Conservation (phyloP, 2,329 filamentous ascomycete species). For the Metarhizium brunneum region DNA sequence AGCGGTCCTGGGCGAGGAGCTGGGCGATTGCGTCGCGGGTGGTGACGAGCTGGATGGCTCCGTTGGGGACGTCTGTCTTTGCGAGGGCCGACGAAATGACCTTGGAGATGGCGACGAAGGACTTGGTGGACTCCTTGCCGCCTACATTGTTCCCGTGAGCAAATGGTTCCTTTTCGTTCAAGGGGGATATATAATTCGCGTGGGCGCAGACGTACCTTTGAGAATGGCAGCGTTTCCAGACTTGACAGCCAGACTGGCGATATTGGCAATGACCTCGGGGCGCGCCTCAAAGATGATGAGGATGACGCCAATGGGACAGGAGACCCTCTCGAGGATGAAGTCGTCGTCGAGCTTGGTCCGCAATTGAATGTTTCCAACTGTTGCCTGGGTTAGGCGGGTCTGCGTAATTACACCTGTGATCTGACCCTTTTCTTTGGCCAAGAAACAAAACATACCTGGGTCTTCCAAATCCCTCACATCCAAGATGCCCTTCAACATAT, state of each 20-base stretch:
- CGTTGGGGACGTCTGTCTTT: conserved; percentile 67
- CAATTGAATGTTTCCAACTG: conserved; percentile 76
- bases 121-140: conserved; percentile 90
- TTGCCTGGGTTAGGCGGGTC: neutral
- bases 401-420: too few relatives aligned
- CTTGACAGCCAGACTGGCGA: conserved; percentile 90
- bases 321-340: conserved; percentile 76
- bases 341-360: conserved; percentile 81
- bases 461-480: conserved; percentile 80
- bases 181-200: neutral
- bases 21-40: conserved; percentile 85
- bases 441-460: conserved; percentile 52
- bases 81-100: conserved; percentile 74
- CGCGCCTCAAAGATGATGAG: conserved; percentile 97
- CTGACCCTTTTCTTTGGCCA: too few relatives aligned
- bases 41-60: conserved; percentile 86
- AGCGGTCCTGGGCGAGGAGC: conserved; percentile 73
- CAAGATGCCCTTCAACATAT: conserved; percentile 92
- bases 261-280: conserved; percentile 97
- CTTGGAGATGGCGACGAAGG: conserved; percentile 83
- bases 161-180: neutral
- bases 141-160: conserved; percentile 32
- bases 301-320: conserved; percentile 92
- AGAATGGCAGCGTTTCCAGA: conserved; percentile 95
- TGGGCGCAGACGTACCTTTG: conserved; percentile 49